Conservation (phyloP, 2,329 filamentous ascomycete species). For the Aureobasidium uvarum region DNA sequence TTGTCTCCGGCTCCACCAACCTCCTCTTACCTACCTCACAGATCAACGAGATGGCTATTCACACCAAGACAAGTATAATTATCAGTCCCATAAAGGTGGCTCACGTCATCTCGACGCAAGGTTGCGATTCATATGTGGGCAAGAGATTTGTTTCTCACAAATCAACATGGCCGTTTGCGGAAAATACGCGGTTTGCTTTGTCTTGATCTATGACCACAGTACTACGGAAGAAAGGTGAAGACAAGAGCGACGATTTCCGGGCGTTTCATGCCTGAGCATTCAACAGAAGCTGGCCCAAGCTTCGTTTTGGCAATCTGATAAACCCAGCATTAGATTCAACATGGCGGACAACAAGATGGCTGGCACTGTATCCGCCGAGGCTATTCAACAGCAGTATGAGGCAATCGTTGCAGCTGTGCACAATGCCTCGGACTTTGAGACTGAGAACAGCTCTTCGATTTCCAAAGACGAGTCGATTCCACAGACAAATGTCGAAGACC, state of each 20-base stretch:
- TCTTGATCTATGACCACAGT: not conserved
- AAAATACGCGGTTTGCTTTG: not conserved
- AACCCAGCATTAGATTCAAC: too few relatives aligned
- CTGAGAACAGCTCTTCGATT: not conserved
- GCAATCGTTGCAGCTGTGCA: not conserved
- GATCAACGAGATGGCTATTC: not conserved
- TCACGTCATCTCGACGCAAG: not conserved
- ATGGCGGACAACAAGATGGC: not conserved
- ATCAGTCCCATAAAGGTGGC: too few relatives aligned
- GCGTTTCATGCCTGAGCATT: not conserved
- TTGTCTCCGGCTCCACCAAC: not conserved
- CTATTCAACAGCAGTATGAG: not conserved
- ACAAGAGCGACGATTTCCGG: too few relatives aligned
- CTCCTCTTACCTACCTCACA: not conserved
- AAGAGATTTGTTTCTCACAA: not conserved
- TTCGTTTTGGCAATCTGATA: not conserved
- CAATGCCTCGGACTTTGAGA: too few relatives aligned
- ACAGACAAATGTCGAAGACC: not conserved
- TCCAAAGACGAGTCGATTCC: not conserved
- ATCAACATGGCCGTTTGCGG: not conserved
- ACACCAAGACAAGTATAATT: too few relatives aligned
- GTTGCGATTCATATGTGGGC: not conserved
- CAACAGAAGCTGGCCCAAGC: not conserved
- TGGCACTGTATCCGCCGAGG: not conserved
- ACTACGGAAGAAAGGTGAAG: too few relatives aligned